Percentiles rank a stretch among this genome's conserved stretches.
phyloP scores from a whole-genome alignment of 768 basidiomycete genomes.

The Crassisporium funariophilum region DNA sequence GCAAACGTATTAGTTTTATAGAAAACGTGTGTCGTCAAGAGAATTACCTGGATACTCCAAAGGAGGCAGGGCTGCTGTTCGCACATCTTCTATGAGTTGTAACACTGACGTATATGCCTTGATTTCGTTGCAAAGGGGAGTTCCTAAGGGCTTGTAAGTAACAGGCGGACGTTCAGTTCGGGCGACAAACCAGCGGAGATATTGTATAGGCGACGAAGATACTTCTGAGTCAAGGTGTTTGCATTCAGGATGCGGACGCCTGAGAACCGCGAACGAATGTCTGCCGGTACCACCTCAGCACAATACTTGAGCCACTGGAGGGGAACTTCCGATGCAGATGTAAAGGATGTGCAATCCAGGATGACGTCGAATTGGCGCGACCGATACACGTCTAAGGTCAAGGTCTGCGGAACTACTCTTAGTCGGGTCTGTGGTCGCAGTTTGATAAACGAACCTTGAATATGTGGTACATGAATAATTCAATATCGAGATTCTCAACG shows the following conservation, averaged over 20 bases:
- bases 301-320: constrained; percentile 81
- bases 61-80: constrained; percentile 44
- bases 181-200: constrained; percentile 52
- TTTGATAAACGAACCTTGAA: constrained; percentile 54
- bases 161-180: not conserved
- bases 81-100: constrained; percentile 61
- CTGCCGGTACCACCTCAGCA: constrained; percentile 70
- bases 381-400: constrained; percentile 50
- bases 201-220: constrained; percentile 76
- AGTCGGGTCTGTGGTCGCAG: not conserved
- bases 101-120: constrained; percentile 64
- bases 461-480: constrained; percentile 75
- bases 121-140: constrained; percentile 52
- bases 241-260: constrained; percentile 73
- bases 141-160: constrained; percentile 38
- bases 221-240: constrained; percentile 70
- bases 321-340: constrained; percentile 74
- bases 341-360: constrained; percentile 81
- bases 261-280: constrained; percentile 64
- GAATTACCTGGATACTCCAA: constrained; percentile 56
- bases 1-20: constrained; percentile 1
- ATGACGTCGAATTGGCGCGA: constrained; percentile 68
- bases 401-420: constrained; percentile 39
- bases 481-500: constrained; percentile 78
- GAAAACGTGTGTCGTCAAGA: constrained; percentile 1